phyloP scores from a whole-genome alignment of 495 filamentous ascomycete genomes.

The Xylaria bambusicola region DNA sequence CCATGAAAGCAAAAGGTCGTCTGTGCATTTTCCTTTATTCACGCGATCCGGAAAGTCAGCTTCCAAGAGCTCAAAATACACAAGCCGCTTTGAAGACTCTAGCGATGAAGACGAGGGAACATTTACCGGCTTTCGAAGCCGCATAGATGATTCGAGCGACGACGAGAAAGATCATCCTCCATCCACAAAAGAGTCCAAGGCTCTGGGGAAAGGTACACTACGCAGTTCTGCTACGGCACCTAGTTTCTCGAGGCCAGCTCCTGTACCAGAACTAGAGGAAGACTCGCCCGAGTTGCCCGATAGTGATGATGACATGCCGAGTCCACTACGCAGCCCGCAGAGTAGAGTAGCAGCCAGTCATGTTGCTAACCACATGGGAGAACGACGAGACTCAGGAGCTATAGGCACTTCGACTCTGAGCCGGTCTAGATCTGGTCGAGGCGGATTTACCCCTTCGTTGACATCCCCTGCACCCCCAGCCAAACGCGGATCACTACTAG shows the following conservation, averaged over 20 bases:
- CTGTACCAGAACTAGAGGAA: slow-evolving; percentile 38
- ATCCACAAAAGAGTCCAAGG: slow-evolving; percentile 17
- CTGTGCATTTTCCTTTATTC: slow-evolving; percentile 33
- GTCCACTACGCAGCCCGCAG: slow-evolving; percentile 26
- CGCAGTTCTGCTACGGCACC: slow-evolving; percentile 21
- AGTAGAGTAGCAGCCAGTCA: neutral
- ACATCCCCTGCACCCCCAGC: slow-evolving; percentile 17
- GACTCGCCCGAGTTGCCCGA: slow-evolving; percentile 39
- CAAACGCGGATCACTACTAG: slow-evolving; percentile 45
- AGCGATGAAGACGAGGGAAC: slow-evolving; percentile 66
- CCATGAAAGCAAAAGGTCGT: slow-evolving; percentile 25
- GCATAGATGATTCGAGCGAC: slow-evolving; percentile 82
- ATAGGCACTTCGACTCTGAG: slow-evolving; percentile 32
- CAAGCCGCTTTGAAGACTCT: slow-evolving; percentile 65
- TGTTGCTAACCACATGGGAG: neutral
- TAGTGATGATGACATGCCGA: slow-evolving; percentile 31
- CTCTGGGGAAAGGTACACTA: slow-evolving; percentile 22
- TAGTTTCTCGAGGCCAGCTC: slow-evolving; percentile 26
- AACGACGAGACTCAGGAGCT: slow-evolving; percentile 25
- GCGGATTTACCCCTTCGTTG: slow-evolving; percentile 29
- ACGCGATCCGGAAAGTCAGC: slow-evolving; percentile 23
- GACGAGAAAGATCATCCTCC: slow-evolving; percentile 52
- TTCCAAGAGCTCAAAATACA: slow-evolving; percentile 23
- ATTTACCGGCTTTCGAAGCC: slow-evolving; percentile 59
- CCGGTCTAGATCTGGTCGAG: slow-evolving; percentile 40